These are phyloP conservation scores for Gossypium bickii DNA, from an alignment of 345 rosid genomes.

Conservation along the genomic window DNA sequence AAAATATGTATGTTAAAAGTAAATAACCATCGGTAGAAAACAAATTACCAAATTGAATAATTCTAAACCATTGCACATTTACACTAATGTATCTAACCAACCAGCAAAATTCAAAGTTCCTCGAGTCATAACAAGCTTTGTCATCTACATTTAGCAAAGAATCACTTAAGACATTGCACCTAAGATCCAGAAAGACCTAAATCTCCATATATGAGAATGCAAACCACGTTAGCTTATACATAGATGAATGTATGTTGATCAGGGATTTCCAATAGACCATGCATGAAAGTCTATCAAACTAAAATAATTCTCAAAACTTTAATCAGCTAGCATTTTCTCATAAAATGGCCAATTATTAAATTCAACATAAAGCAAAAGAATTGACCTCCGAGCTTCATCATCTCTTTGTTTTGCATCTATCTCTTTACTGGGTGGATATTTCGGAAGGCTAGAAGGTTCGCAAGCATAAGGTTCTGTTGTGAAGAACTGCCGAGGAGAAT, in stretches of 20 bases:
- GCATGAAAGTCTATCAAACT: background rate
- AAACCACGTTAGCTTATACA: background rate
- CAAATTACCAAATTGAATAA: background rate
- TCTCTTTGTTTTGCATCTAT: slow-evolving; percentile 91
- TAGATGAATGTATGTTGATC: background rate
- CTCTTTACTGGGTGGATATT: slow-evolving; percentile 93
- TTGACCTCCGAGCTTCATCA: slow-evolving; percentile 79
- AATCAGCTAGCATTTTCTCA: background rate
- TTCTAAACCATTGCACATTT: background rate
- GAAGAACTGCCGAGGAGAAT: slow-evolving; percentile 56
- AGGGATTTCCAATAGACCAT: background rate
- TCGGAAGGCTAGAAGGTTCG: slow-evolving; percentile 88
- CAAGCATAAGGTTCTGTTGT: slow-evolving; percentile 70
- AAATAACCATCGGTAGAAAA: background rate
- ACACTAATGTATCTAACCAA: background rate
- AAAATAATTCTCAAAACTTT: background rate
- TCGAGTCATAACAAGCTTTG: background rate
- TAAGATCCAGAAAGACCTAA: slow-evolving; percentile 1
- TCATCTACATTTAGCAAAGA: background rate
- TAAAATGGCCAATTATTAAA: background rate
- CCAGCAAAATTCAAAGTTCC: background rate
- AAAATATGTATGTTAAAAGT: background rate
- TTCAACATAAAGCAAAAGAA: background rate
- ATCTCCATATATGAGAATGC: background rate
- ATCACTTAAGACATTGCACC: background rate